Base-by-base conservation (phyloP, 1,284 basidiomycete species). In the Cutaneotrichosporon mucoides region DNA sequence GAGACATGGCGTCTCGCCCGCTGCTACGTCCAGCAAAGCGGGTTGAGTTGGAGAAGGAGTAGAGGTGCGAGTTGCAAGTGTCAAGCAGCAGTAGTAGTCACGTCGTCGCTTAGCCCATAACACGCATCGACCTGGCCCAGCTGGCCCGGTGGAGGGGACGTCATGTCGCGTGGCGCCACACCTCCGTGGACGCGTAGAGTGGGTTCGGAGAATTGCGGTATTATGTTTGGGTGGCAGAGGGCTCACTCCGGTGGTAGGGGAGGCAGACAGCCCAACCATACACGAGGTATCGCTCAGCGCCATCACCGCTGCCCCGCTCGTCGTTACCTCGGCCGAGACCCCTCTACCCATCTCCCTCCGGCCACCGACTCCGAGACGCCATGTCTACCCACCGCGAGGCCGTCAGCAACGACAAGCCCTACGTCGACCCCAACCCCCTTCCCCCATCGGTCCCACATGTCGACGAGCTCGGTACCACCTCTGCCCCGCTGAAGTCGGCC, bases 401-500 rank as follows among this genome's bases (percentile, higher is more conserved):
- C 10, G 66, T 69, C 48, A 72, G 70, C 59, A 66, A 65, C 49
- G 73, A 76, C 62, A 68, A 70, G 59, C 83, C 84, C 15, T 88
- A 86, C 77, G 77, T 79, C 64, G 87, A 89, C 68, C 86, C 87
- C 3, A 86, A 88, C 33, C 88, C 89, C 4, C 82, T 89, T 57
- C 89, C 90, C 0, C 81, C 82, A 51, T 77, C 84, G 55, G 78
- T 92, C 34, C 93, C 94, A 47, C 87, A 87, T 73, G 92, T 98
- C 35, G 83, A 87, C 64, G 96, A 99, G 80, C 80, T 99, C 53
- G 96, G 95, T 56, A 84, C 83, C 49, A 93, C 92, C 2, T 96
- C 92, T 66, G 96, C 88, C 56, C 96, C 96, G 5, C 82, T 99
- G 70, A 98, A 99, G 83, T 91, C 89, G 67, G 93, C 95, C 4